Evolutionary conservation across 1,139 yeast species (phyloP), one percentile per base, ranked within the genome.

Genomic region (Sugiyamaella xylanicola): DNA sequence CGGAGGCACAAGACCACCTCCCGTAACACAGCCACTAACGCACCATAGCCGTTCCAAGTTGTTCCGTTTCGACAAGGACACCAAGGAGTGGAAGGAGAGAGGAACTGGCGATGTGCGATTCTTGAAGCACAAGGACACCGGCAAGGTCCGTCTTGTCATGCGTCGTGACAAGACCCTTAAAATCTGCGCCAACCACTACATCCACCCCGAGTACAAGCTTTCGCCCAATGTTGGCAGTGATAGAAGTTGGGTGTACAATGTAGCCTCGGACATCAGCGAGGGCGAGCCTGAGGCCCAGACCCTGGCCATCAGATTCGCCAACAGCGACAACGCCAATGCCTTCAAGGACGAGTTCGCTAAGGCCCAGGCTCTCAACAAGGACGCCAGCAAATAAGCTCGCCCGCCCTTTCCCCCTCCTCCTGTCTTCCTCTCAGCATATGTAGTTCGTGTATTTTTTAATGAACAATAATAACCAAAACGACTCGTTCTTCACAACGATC

Each of bases 91-190:
- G 99, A 93, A 95, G 76, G 99, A 95, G 80, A 88, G 99, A 79
- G 99, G 99, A 65, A 91, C 97, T 46, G 99, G 99, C 68, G 99
- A 93, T 71, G 97, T 92, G 68, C 90, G 92, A 77, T 90, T 93
- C 75, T 83, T 93, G 72, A 83, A 93, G 78, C 97, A 92, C 78
- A 90, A 89, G 76, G 77, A 77, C 60, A 77, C 90, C 57, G 81
- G 82, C 57, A 92, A 89, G 77, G 88, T 87, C 62, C 86, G 99
- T 77, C 76, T 93, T 64, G 81, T 93, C 72, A 93, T 93, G 99
- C 89, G 99, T 83, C 90, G 99, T 78, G 99, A 93, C 78, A 93
- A 93, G 80, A 93, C 98, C 56, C 83, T 92, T 72, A 93, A 93
- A 82, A 87, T 95, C 69, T 93, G 99, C 76, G 99, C 99, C 68